Percentiles rank a stretch among this genome's conserved stretches.
phyloP scores from a whole-genome alignment of 768 basidiomycete species.

The Calocera cornea region DNA sequence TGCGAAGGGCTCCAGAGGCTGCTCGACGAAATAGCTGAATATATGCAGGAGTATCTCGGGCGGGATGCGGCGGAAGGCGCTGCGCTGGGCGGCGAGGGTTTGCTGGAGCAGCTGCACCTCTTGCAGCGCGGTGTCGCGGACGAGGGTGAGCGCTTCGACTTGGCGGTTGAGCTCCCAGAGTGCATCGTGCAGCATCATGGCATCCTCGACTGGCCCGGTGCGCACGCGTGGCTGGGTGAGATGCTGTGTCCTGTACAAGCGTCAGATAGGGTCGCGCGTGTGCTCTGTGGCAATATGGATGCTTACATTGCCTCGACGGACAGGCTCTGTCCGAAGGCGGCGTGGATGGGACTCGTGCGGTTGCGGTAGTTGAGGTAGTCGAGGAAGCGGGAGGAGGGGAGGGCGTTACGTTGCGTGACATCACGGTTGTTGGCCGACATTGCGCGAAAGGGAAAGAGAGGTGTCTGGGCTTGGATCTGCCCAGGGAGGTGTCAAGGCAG shows the following conservation, averaged over 20 bases:
- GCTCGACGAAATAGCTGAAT: neutral
- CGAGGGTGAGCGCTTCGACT: neutral
- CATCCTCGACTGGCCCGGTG: neutral
- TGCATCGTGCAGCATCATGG: neutral
- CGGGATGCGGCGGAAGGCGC: neutral
- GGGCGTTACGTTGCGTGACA: neutral
- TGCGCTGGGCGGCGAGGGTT: neutral
- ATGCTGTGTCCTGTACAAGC: neutral
- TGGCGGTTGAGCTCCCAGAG: slow-evolving; percentile 3
- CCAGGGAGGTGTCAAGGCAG: neutral
- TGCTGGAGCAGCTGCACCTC: neutral
- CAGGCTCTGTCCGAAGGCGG: neutral
- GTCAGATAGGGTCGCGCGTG: neutral
- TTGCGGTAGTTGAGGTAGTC: neutral
- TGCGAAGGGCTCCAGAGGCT: neutral
- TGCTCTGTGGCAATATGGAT: neutral
- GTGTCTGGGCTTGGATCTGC: neutral
- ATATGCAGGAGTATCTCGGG: neutral
- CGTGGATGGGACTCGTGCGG: slow-evolving; percentile 1
- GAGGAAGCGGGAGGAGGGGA: neutral
- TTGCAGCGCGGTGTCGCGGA: neutral
- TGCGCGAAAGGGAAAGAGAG: neutral
- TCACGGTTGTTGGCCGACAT: neutral
- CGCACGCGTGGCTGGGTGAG: neutral
- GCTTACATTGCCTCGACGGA: neutral